Conservation (phyloP, 306 rosid species). For the Vigna reflexopilosa region DNA sequence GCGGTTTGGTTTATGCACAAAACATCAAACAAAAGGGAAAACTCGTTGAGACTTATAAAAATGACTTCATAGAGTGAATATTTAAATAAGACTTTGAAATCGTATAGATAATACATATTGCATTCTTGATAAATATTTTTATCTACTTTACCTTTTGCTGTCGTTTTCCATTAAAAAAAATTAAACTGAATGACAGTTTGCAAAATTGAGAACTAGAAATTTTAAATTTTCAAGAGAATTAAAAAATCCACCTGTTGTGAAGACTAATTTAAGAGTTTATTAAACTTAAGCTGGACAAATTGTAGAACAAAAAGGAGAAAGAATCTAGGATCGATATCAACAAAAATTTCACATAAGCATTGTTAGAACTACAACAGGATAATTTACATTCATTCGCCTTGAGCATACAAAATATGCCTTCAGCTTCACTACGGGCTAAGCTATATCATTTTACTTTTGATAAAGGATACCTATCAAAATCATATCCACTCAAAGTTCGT, state of each 20-base stretch:
- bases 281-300: neutral
- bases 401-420: conserved; percentile 25
- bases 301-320: neutral
- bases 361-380: neutral
- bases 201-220: neutral
- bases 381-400: neutral
- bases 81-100: neutral
- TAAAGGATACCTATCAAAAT: conserved; percentile 51
- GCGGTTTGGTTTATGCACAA: neutral
- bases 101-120: neutral
- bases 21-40: neutral
- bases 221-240: neutral
- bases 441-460: conserved; percentile 20
- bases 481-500: conserved; percentile 89
- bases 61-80: neutral
- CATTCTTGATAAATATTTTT: neutral
- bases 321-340: too few species aligned
- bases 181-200: neutral
- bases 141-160: neutral
- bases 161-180: neutral
- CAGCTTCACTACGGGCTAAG: neutral
- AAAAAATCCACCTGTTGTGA: neutral
- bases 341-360: neutral
- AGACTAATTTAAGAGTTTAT: conserved; percentile 5
- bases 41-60: neutral